Evolutionary conservation across 495 filamentous ascomycete species (phyloP), one percentile per base, ranked within the genome.

Genomic region (Penicillium lagena): DNA sequence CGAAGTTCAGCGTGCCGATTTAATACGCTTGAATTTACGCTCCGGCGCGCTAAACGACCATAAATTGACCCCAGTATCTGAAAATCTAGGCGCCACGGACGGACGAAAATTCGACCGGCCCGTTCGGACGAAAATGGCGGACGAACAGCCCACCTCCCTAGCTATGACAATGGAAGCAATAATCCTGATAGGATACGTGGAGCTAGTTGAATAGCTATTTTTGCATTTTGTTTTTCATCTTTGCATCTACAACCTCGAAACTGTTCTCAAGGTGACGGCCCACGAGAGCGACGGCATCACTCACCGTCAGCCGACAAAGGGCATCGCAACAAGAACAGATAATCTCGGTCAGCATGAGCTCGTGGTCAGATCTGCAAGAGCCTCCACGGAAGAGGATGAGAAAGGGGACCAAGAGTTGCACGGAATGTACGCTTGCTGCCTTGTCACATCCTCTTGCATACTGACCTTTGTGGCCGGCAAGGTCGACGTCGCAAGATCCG

Each of bases 401-500:
- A 6, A 68, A 67, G 31, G 65, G 67, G 6, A 68, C 67, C 4
- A 70, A 57, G 38, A 70, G 67, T 45, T 70, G 67, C 49, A 50
- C 54, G 6, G 59, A 70, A 50, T 68, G 67, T 68, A 56, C 35
- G 59, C 52, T 15, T 30, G 22, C 22, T 22, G 22, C 22, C 0
- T 22, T 22, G 22, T 22, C 22, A 3, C 22, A 22, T 4, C 4
- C 22, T 22, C 22, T 22, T 22, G 4, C 8, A 42, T 11, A 34
- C 1, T n/a, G 1, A 17, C 14, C 1, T 44, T 22, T 8, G 4
- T 37, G 14, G 22, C 32, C 7, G 32, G 3, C n/a, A 12, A 68
- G 65, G 65, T 46, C 56, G 67, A 36, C 60, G 67, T 29, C 66
- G 67, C 13, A 71, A 71, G 42, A 71, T 68, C 12, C 62, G 60